Base-by-base conservation (phyloP, 352 stramenopile species). In the Pythium phragmiticola region DNA sequence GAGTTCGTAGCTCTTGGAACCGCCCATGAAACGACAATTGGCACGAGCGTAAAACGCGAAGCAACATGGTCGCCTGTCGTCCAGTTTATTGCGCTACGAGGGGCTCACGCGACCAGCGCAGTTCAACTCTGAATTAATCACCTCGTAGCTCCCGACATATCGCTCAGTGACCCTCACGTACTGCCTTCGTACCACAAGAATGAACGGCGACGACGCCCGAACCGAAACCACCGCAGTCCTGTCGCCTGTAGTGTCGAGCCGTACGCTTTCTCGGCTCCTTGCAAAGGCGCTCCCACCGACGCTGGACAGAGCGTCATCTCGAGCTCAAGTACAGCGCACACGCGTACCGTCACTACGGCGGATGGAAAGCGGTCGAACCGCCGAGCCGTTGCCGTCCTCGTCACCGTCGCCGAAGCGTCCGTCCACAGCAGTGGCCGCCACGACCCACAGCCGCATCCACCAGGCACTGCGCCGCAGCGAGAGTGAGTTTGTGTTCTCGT, bases 401-500 rank as follows among this genome's bases (percentile, higher is more conserved):
- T 36, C 14, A 7, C 47, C 59, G 4, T 41, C 37, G 5, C 9
- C 33, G 11, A 57, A 56, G 4, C 70, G 79, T 6, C 77, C 81
- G 14, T 70, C 77, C 19, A 88, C 81, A 9, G 81, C 81, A 12
- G 68, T 79, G 11, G 81, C 81, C 12, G 68, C 71, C 23, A 68
- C 70, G 1, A 75, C 73, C 4, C 79, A 85, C 56, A 90, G 79
- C 56, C 77, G 81, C 13, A 73, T 88, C 17, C 81, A 88, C 37
- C 69, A 90, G 60, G 76, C 77, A 12, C 62, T 90, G 39, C 72
- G 72, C 1, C 74, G 71, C 39, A 88, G 68, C 39, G 76, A 78
- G 19, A 87, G 66, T 37, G 75, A 82, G 28, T 90, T 90, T 51
- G 70, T 78, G 43, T 78, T 83, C 57, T 80, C 71, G 11, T 80